A percentile compares a stretch with the other conserved stretches of the same genome.
Evolutionary conservation across 2,329 filamentous ascomycete species (phyloP).

Genomic region (Hirsutella rhossiliensis): DNA sequence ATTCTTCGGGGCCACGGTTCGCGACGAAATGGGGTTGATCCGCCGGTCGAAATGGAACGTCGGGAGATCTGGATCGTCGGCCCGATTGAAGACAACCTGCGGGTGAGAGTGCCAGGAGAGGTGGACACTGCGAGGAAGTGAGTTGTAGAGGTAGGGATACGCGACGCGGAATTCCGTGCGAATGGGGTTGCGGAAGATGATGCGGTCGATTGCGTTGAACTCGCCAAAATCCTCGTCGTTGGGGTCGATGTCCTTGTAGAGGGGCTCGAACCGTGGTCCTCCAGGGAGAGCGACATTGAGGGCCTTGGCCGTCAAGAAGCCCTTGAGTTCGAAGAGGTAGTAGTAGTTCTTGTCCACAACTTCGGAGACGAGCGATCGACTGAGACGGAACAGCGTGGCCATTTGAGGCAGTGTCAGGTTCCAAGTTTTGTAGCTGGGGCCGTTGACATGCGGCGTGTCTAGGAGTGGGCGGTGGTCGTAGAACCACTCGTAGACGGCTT

Average conservation of each 20-base stretch:
- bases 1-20: slow-evolving; percentile 88
- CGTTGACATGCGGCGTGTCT: slow-evolving; percentile 89
- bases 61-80: slow-evolving; percentile 79
- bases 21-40: slow-evolving; percentile 94
- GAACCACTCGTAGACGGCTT: slow-evolving; percentile 88
- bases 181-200: slow-evolving; percentile 93
- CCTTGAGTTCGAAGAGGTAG: slow-evolving; percentile 91
- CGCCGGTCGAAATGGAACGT: slow-evolving; percentile 97
- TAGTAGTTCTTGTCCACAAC: slow-evolving; percentile 95
- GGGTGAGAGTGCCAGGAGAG: slow-evolving; percentile 90
- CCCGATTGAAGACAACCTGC: slow-evolving; percentile 79
- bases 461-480: slow-evolving; percentile 87
- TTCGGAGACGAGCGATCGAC: slow-evolving; percentile 81
- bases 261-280: slow-evolving; percentile 86
- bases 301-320: slow-evolving; percentile 91
- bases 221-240: slow-evolving; percentile 99
- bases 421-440: slow-evolving; percentile 93
- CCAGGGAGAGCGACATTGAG: slow-evolving; percentile 96
- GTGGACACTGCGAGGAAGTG: slow-evolving; percentile 84
- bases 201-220: slow-evolving; percentile 98
- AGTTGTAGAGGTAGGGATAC: slow-evolving; percentile 93
- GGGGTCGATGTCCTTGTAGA: slow-evolving; percentile 97
- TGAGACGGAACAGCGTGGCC: slow-evolving; percentile 87
- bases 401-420: slow-evolving; percentile 89
- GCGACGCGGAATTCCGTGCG: slow-evolving; percentile 92